Base-by-base conservation (phyloP, 331 rosid genomes). In the Malus hybrid region DNA sequence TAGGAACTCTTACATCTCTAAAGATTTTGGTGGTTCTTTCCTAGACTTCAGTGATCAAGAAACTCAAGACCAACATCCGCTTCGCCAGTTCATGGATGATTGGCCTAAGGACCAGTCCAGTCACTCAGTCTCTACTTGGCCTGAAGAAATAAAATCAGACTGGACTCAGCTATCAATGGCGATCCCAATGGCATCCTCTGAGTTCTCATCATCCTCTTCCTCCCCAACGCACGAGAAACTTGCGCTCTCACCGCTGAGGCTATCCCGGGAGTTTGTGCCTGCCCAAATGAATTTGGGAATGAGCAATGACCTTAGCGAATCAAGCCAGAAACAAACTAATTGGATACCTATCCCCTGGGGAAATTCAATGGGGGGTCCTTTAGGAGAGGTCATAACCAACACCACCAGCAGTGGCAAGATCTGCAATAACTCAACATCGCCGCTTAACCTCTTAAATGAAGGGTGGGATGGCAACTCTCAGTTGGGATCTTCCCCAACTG, bases 111-210 rank as follows among this genome's bases (percentile, higher is more conserved):
- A 78, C 78, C 79, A 78, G 53, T 82, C 84, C 60, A 67, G 36
- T 57, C 70, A 66, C 26, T 71, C 82, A 4, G 83, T 78, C 72
- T 64, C 70, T 32, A 71, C 74, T n/a, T 84, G 88, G 85, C 83
- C 84, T 0, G 83, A 81, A 50, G 87, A 78, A 32, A 29, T 85
- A 9, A 85, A 82, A 66, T 77, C 86, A 3, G 88, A 85, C 52
- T 79, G 84, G 84, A 85, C 86, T 14, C 82, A 77, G 68, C 86
- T 82, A 44, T 85, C 89, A 39, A 82, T 82, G 86, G 75, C 89
- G 5, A 79, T 76, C 50, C 88, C 87, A 20, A 72, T 73, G 85
- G 42, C 80, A 2, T 24, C 80, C 63, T 77, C 84, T 0, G 81
- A 75, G 56, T 78, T 81, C 72, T 78, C 85, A 33, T 82, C 88